Conservation (phyloP, 1,139 yeast species). For the Diutina rugosa region DNA sequence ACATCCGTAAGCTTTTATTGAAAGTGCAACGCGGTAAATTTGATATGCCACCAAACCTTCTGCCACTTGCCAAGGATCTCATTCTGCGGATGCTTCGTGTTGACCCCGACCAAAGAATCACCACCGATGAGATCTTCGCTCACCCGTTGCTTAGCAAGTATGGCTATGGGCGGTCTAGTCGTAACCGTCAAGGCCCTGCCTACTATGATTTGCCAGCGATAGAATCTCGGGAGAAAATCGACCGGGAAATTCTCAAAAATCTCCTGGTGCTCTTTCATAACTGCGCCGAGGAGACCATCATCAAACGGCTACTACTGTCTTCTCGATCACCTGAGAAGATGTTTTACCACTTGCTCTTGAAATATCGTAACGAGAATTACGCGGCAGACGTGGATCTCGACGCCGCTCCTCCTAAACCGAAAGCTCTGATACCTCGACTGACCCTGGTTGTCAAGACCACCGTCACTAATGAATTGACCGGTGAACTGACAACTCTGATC, state of each 20-base stretch:
- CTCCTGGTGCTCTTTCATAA: constrained; percentile 89
- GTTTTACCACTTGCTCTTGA: constrained; percentile 70
- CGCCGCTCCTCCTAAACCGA: constrained; percentile 9
- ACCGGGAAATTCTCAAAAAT: constrained; percentile 71
- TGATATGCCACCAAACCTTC: constrained; percentile 68
- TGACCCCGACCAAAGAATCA: constrained; percentile 66
- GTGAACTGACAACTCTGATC: constrained; percentile 13
- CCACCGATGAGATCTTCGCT: constrained; percentile 54
- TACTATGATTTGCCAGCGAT: constrained; percentile 24
- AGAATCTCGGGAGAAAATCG: constrained; percentile 45
- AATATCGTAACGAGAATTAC: constrained; percentile 58
- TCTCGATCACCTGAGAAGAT: constrained; percentile 75
- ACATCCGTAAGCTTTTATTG: constrained; percentile 68
- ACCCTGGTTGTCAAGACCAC: constrained; percentile 36
- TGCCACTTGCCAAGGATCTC: constrained; percentile 76
- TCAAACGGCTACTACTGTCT: constrained; percentile 44
- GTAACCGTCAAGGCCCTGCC: constrained; percentile 8
- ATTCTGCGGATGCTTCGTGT: constrained; percentile 73
- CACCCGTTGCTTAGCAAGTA: constrained; percentile 79
- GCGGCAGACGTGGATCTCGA: constrained; percentile 9
- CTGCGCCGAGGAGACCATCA: constrained; percentile 47
- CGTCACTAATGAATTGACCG: constrained; percentile 10
- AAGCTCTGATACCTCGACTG: constrained; percentile 23
- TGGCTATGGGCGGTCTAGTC: constrained; percentile 18
- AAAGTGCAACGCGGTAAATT: constrained; percentile 89